Evolutionary conservation across 768 basidiomycete genomes (phyloP), one percentile per base, ranked within the genome.

Genomic region (Gloeostereum incarnatum): DNA sequence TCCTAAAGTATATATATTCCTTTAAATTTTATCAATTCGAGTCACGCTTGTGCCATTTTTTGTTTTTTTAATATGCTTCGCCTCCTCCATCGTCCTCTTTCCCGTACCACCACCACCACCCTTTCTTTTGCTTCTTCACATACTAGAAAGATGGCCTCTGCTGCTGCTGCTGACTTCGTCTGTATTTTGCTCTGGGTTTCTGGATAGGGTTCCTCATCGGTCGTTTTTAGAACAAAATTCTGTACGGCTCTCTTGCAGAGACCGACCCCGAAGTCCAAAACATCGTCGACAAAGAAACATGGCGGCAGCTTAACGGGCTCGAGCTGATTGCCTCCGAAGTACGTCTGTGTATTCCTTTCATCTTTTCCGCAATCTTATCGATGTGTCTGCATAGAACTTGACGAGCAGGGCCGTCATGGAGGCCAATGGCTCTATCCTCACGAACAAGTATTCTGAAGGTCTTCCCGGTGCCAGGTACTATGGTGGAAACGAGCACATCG

Each of bases 401-500:
- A 98, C 96, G 42, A 91, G 90, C 51, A 73, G 78, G 52, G 91
- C 94, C 18, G 81, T 88, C 37, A 93, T 98, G 84, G 88, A 98
- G 64, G 94, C 93, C 46, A 97, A 97, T 63, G 96, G 96, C 35
- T 97, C 94, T 39, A 93, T 99, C 58, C 62, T 98, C 57, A 97
- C 94, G 58, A 96, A 96, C 79, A 98, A 97, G 67, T 96, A 96
- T 72, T 98, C 96, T 16, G 96, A 98, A 65, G 96, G 96, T 70
- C 88, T 98, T 34, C 96, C 96, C n/a, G 79, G 77, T 39, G 93
- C 92, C 31, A 82, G 93, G 42, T 96, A 96, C 66, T 97, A 94
- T 50, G 92, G 91, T 52, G 94, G 94, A 41, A 99, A 98, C 67
- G 96, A 98, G 63, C 84, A 84, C 68, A 85, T 97, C 49, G 96